phyloP scores from a whole-genome alignment of 1,139 yeast genomes.

The Yamadazyma triangularis region DNA sequence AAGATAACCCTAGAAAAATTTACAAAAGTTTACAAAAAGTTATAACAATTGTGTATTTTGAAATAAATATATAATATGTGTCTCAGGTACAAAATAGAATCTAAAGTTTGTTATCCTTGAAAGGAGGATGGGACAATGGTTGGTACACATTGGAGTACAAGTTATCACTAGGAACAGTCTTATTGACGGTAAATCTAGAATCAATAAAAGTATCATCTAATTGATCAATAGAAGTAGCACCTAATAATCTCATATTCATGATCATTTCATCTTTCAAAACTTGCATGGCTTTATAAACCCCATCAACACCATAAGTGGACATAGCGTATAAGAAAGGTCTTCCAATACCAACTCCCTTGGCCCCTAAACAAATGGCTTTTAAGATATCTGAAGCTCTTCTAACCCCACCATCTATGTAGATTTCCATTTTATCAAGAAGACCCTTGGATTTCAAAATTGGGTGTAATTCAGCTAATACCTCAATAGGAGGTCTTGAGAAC shows the following conservation, averaged over 20 bases:
- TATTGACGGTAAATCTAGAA: slow-evolving; percentile 1
- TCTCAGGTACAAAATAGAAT: no score
- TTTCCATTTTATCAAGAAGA: slow-evolving; percentile 39
- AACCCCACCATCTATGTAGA: slow-evolving; percentile 63
- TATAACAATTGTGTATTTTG: no score
- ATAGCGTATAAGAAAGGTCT: slow-evolving; percentile 70
- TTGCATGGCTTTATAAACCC: slow-evolving; percentile 75
- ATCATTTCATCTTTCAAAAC: slow-evolving; percentile 74
- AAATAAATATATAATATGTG: no score
- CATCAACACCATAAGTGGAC: slow-evolving; percentile 71
- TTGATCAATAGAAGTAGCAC: slow-evolving; percentile 63
- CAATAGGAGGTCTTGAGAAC: slow-evolving; percentile 62
- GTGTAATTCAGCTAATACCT: slow-evolving; percentile 60
- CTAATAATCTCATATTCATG: slow-evolving; percentile 86
- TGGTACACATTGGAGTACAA: slow-evolving; percentile 35
- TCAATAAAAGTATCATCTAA: slow-evolving; percentile 43
- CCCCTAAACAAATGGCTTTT: slow-evolving; percentile 66
- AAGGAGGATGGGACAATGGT: slow-evolving; percentile 31
- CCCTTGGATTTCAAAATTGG: slow-evolving; percentile 41
- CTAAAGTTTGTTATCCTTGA: slow-evolving; percentile 11
- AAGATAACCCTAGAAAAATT: no score
- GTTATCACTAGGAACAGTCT: slow-evolving; percentile 30
- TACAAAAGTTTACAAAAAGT: no score
- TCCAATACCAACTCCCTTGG: slow-evolving; percentile 71
- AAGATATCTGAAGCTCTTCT: slow-evolving; percentile 66